Percentiles rank a stretch among this genome's conserved stretches.
phyloP scores from a whole-genome alignment of 73 alveolate species.

The Paramecium bursaria region DNA sequence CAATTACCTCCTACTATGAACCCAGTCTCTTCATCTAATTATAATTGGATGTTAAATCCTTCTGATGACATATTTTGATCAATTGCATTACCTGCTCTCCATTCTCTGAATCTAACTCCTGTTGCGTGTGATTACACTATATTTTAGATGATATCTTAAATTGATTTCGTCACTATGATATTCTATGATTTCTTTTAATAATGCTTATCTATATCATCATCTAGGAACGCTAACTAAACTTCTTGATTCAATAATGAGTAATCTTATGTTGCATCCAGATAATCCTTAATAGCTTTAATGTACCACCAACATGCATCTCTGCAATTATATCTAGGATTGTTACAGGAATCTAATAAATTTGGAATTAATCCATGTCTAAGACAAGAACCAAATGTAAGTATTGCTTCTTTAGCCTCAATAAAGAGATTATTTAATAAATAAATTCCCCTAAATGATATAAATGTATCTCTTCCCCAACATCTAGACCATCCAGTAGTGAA shows the following conservation, averaged over 20 bases:
- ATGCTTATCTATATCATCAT: slow-evolving; percentile 63
- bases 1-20: slow-evolving; percentile 96
- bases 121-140: slow-evolving; percentile 72
- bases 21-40: slow-evolving; percentile 91
- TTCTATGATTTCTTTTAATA: slow-evolving; percentile 30
- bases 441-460: slow-evolving; percentile 94
- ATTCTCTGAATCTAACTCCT: slow-evolving; percentile 93
- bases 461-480: slow-evolving; percentile 99
- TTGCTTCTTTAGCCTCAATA: slow-evolving; percentile 89
- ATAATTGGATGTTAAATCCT: slow-evolving; percentile 93
- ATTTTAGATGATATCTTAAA: slow-evolving; percentile 62
- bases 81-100: slow-evolving; percentile 97
- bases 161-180: not conserved
- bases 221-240: slow-evolving; percentile 60
- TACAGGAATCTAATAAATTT: slow-evolving; percentile 92
- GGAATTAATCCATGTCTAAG: slow-evolving; percentile 98
- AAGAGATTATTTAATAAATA: slow-evolving; percentile 81
- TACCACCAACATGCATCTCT: slow-evolving; percentile 99
- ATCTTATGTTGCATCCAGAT: slow-evolving; percentile 16
- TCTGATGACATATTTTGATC: slow-evolving; percentile 93
- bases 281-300: slow-evolving; percentile 73
- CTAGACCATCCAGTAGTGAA: slow-evolving; percentile 95
- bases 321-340: slow-evolving; percentile 93
- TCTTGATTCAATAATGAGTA: slow-evolving; percentile 23
- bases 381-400: slow-evolving; percentile 89